Conservation (phyloP, 129 eudicot species). For the Tagetes erecta region DNA sequence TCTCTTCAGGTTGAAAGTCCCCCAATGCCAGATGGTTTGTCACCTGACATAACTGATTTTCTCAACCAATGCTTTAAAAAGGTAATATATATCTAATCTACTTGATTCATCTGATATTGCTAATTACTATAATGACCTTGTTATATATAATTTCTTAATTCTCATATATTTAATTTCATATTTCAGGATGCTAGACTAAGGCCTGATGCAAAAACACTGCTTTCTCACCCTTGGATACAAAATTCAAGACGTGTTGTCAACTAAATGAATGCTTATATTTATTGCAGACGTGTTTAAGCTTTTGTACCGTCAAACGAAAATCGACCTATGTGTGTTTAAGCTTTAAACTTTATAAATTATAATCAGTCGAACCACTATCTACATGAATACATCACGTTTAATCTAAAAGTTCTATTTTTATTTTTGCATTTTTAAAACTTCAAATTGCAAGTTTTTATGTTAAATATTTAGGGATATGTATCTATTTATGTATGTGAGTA, state of each 20-base stretch:
- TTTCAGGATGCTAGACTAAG: slow-evolving; percentile 91
- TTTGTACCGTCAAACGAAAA: neutral
- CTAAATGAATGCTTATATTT: neutral
- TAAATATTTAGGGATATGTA: too few relatives aligned
- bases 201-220: slow-evolving; percentile 93
- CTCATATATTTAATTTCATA: slow-evolving; percentile 18
- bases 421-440: too few relatives aligned
- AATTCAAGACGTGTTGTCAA: slow-evolving; percentile 71
- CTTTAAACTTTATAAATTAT: too few relatives aligned
- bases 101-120: slow-evolving; percentile 6
- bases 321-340: neutral
- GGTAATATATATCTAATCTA: slow-evolving; percentile 39
- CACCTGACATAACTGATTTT: slow-evolving; percentile 86
- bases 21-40: slow-evolving; percentile 83
- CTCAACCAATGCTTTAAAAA: slow-evolving; percentile 84
- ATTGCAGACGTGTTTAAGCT: neutral
- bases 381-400: too few relatives aligned
- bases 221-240: slow-evolving; percentile 94
- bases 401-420: too few relatives aligned
- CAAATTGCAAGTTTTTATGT: too few relatives aligned
- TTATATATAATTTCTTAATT: slow-evolving; percentile 23
- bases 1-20: slow-evolving; percentile 82
- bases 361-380: too few relatives aligned
- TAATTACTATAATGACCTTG: neutral
- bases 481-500: too few relatives aligned